Evolutionary conservation across 2,329 filamentous ascomycete genomes (phyloP).

Genomic region (Cladosporium velox): DNA sequence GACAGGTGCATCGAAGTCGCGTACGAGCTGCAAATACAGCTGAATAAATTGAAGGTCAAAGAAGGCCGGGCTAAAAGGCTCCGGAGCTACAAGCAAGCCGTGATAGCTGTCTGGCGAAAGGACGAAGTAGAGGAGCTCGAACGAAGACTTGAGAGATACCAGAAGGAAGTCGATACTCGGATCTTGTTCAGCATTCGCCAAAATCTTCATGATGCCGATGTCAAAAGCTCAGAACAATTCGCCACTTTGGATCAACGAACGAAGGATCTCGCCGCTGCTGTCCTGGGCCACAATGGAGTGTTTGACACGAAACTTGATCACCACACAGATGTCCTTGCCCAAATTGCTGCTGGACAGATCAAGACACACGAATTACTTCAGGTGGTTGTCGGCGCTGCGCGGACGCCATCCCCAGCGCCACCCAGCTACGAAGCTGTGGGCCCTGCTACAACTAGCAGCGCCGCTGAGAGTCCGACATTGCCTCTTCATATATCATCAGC

Average conservation of each 20-base stretch:
- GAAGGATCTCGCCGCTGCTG: not conserved
- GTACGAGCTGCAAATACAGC: conserved; percentile 11
- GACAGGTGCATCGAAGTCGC: conserved; percentile 8
- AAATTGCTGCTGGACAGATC: not conserved
- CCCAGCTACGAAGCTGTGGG: not conserved
- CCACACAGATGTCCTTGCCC: conserved; percentile 5
- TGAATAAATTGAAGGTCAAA: conserved; percentile 17
- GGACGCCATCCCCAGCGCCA: not conserved
- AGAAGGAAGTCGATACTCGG: conserved; percentile 8
- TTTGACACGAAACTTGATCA: conserved; percentile 14
- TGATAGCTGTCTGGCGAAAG: conserved; percentile 14
- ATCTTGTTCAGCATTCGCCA: conserved; percentile 5
- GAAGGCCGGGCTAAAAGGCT: conserved; percentile 7
- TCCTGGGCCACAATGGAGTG: not conserved
- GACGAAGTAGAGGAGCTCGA: conserved; percentile 4
- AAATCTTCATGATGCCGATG: conserved; percentile 1
- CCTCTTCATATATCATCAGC: conserved; percentile 1
- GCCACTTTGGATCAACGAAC: conserved; percentile 1
- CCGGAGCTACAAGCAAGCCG: conserved; percentile 14
- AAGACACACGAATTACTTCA: conserved; percentile 12
- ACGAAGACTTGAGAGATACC: conserved; percentile 2
- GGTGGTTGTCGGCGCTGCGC: not conserved
- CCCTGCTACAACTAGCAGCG: not conserved
- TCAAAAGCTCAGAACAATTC: conserved; percentile 3
- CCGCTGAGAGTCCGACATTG: no score